phyloP scores from a whole-genome alignment of 768 basidiomycete species.

The Austroboletus festivus region DNA sequence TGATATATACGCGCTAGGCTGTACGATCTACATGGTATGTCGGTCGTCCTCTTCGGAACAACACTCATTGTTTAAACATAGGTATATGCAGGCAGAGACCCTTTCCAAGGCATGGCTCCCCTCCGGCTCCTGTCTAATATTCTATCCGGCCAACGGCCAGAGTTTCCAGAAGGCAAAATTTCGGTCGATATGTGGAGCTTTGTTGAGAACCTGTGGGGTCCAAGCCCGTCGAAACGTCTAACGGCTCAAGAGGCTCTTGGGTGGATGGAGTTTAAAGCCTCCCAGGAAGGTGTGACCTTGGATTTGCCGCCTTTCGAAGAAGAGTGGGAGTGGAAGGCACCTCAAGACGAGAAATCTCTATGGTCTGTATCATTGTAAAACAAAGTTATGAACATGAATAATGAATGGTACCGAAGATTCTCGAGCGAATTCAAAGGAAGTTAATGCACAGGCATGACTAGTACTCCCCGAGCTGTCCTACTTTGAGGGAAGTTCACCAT shows the following conservation, averaged over 20 bases:
- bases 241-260: constrained; percentile 19
- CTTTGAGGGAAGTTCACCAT: too few species aligned
- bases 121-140: background rate
- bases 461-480: too few species aligned
- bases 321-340: constrained; percentile 17
- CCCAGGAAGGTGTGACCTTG: constrained; percentile 4
- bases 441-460: too few species aligned
- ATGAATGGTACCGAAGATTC: too few species aligned
- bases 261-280: constrained; percentile 25
- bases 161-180: constrained; percentile 13
- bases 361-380: constrained; percentile 15
- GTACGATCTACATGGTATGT: constrained; percentile 39
- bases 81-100: constrained; percentile 17
- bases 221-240: constrained; percentile 16
- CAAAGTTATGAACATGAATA: too few species aligned
- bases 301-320: constrained; percentile 8
- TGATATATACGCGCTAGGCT: constrained; percentile 43
- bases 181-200: constrained; percentile 30
- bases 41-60: background rate
- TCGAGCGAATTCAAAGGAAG: too few species aligned
- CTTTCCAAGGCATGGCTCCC: background rate
- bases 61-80: background rate
- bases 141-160: constrained; percentile 2
- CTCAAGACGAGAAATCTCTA: constrained; percentile 1
- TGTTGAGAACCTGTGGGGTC: constrained; percentile 28